phyloP scores from a whole-genome alignment of 805 yeast genomes.

The Candida ortonii region DNA sequence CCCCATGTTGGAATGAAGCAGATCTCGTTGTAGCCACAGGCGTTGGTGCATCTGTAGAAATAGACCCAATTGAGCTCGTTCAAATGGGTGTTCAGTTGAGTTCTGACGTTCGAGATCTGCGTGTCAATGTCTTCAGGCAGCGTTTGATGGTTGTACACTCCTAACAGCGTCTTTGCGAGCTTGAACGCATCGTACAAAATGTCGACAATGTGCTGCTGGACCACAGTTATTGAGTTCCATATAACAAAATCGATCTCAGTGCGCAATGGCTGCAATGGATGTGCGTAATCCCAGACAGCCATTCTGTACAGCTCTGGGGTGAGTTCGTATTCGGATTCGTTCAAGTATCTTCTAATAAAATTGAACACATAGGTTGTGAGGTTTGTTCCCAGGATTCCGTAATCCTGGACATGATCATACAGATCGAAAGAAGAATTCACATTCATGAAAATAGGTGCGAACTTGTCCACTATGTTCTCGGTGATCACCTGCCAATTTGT shows the following conservation, averaged over 20 bases:
- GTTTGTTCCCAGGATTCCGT: conserved; percentile 27
- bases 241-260: conserved; percentile 45
- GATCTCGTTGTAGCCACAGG: conserved; percentile 46
- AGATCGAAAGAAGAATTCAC: conserved; percentile 38
- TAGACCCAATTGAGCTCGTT: conserved; percentile 42
- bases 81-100: conserved; percentile 38
- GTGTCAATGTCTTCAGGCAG: conserved; percentile 18
- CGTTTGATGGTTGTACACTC: conserved; percentile 7
- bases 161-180: conserved; percentile 28
- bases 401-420: conserved; percentile 14
- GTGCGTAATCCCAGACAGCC: conserved; percentile 47
- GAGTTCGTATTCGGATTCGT: conserved; percentile 18
- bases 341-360: conserved; percentile 44
- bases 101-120: conserved; percentile 10
- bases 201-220: conserved; percentile 38
- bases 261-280: conserved; percentile 37
- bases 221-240: conserved; percentile 45
- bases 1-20: conserved; percentile 64
- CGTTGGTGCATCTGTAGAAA: conserved; percentile 39
- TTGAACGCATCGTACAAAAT: conserved; percentile 37
- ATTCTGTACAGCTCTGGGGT: conserved; percentile 21
- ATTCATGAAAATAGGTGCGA: conserved; percentile 45
- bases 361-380: conserved; percentile 42
- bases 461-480: conserved; percentile 47
- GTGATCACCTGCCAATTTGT: conserved; percentile 58